These are phyloP conservation scores for Tetrapisispora taiwanensis DNA, from an alignment of 805 yeast genomes.

Conservation along the genomic window DNA sequence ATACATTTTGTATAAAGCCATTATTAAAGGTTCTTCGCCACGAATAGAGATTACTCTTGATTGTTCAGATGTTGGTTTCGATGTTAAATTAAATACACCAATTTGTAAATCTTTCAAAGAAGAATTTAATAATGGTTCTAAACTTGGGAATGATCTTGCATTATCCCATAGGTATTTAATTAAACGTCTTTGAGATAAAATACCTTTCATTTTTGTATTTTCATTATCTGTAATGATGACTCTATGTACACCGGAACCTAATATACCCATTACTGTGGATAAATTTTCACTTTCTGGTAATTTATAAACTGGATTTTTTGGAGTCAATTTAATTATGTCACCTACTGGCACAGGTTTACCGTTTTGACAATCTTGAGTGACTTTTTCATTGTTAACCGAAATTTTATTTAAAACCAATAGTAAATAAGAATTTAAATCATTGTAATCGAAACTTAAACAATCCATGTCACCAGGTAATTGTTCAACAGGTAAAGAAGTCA, in stretches of 20 bases:
- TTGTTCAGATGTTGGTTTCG: slow-evolving; percentile 31
- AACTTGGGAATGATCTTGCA: slow-evolving; percentile 71
- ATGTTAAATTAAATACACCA: slow-evolving; percentile 42
- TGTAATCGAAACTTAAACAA: slow-evolving; percentile 82
- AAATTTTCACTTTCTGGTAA: slow-evolving; percentile 60
- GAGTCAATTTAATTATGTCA: slow-evolving; percentile 74
- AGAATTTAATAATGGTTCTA: slow-evolving; percentile 64
- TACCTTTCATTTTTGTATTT: slow-evolving; percentile 57
- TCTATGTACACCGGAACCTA: slow-evolving; percentile 95
- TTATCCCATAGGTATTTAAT: slow-evolving; percentile 85
- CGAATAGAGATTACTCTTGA: slow-evolving; percentile 64
- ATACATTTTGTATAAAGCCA: slow-evolving; percentile 81
- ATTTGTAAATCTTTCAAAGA: slow-evolving; percentile 64
- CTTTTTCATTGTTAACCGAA: slow-evolving; percentile 28
- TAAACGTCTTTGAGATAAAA: slow-evolving; percentile 82
- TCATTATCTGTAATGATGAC: slow-evolving; percentile 62
- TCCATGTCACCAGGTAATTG: slow-evolving; percentile 45
- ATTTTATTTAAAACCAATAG: slow-evolving; percentile 73
- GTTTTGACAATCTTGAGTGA: slow-evolving; percentile 52
- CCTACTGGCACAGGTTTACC: slow-evolving; percentile 90
- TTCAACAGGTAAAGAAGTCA: slow-evolving; percentile 81
- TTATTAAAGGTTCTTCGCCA: slow-evolving; percentile 81
- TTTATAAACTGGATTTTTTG: slow-evolving; percentile 80
- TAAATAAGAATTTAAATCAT: slow-evolving; percentile 80
- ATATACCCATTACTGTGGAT: slow-evolving; percentile 66